Percentiles rank a stretch among this genome's conserved stretches.
Conservation (phyloP, 2,329 filamentous ascomycete species). For the Aspergillus felis region DNA sequence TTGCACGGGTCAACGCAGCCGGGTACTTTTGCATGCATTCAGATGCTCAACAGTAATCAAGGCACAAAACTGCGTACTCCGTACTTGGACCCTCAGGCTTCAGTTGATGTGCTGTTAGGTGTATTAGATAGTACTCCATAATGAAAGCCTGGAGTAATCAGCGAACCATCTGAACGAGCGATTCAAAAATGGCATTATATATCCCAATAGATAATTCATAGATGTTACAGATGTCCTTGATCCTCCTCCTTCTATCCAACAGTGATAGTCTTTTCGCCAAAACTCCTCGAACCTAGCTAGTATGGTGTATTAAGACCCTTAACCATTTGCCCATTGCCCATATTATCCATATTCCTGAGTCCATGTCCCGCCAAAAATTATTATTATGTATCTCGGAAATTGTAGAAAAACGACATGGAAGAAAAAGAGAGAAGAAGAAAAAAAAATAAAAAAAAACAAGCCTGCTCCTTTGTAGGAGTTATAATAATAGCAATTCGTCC, state of each 20-base stretch:
- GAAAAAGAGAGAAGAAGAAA: background rate
- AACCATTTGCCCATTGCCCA: background rate
- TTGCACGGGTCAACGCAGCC: background rate
- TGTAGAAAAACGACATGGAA: background rate
- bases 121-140: background rate
- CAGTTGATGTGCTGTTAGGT: background rate
- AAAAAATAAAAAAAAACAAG: background rate
- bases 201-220: background rate
- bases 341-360: background rate
- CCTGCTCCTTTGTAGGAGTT: background rate
- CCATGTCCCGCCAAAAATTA: background rate
- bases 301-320: background rate
- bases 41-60: background rate
- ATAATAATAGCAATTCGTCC: background rate
- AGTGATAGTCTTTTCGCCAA: background rate
- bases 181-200: background rate
- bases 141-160: background rate
- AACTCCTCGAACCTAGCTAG: background rate
- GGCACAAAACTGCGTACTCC: background rate
- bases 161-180: background rate
- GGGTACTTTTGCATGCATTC: background rate
- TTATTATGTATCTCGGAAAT: background rate
- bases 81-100: background rate
- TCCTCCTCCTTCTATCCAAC: background rate
- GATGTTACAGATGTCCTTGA: background rate